Evolutionary conservation across 164 flowering plant species (phyloP), one percentile per base, ranked within the genome.

Genomic region (Umbellularia californica): DNA sequence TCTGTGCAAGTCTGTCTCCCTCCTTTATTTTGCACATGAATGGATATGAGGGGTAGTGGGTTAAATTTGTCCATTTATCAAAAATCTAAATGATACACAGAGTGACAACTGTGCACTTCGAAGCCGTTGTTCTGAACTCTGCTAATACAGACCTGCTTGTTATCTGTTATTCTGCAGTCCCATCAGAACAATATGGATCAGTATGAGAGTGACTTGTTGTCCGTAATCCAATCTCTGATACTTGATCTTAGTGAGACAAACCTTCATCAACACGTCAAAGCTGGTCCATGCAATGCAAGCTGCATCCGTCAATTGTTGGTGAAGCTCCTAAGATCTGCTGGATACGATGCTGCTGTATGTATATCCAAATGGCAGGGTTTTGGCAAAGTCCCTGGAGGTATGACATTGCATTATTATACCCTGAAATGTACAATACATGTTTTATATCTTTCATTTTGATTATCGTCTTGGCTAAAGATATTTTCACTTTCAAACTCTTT

Each of bases 351-450:
- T 74, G 97, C 92, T 55, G 89, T 92, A 3, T 94, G 98, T 75
- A 25, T 83, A 13, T 77, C 95, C 58, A 87, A 83, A 70, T 94
- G 98, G 98, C 90, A 83, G 81, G 87, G 85, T 28, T 74, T 77
- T 72, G 86, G 87, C 79, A 94, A 91, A 76, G 96, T 92, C 62
- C 98, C 98, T 73, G 97, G 97, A 85, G 98, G 97, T 92, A 92
- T 72, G 74, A 51, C 11, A 41, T 13, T 5, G 22, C 50, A 65
- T 14, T 3, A 47, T 55, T 17, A 15, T 55, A 55, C 20, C 10
- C 25, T n/a, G 6, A 50, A 24, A 47, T 66, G 30, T 68, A 15
- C 64, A 1, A 24, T 25, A 5, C 28, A 64, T 64, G 24, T 23
- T 63, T 58, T 58, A 11, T 20, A 15, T 58, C 47, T 41, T 41